Evolutionary conservation across 495 filamentous ascomycete genomes (phyloP).

Genomic region (Neurospora africana): DNA sequence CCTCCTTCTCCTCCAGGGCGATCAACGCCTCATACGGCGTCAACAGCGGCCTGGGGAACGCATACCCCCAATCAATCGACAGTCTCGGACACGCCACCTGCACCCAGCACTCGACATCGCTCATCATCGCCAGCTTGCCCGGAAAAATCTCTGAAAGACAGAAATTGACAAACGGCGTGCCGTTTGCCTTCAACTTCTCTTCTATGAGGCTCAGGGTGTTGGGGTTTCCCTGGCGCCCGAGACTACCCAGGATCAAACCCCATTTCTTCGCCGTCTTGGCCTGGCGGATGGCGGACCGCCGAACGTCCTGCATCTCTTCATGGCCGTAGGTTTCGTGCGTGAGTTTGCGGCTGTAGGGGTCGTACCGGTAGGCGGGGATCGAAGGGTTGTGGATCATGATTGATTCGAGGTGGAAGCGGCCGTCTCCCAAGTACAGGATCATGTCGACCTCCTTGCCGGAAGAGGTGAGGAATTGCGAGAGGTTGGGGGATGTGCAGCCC

Average conservation of each 20-base stretch:
- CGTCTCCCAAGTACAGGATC: slow-evolving; percentile 90
- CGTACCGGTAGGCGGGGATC: slow-evolving; percentile 89
- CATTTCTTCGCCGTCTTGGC: slow-evolving; percentile 74
- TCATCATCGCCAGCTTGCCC: slow-evolving; percentile 84
- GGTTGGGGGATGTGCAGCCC: slow-evolving; percentile 81
- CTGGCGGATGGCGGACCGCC: slow-evolving; percentile 61
- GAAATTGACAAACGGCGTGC: slow-evolving; percentile 70
- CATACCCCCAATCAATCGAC: slow-evolving; percentile 98
- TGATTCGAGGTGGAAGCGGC: slow-evolving; percentile 91
- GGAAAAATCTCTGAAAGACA: slow-evolving; percentile 92
- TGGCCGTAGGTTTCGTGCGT: slow-evolving; percentile 87
- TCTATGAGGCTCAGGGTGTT: slow-evolving; percentile 85
- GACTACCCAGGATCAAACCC: slow-evolving; percentile 86
- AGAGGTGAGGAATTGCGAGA: slow-evolving; percentile 31
- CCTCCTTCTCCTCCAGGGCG: slow-evolving; percentile 63
- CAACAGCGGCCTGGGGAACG: slow-evolving; percentile 76
- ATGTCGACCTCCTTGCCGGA: slow-evolving; percentile 50
- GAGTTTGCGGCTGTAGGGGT: slow-evolving; percentile 86
- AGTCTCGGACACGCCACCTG: slow-evolving; percentile 91
- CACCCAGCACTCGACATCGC: slow-evolving; percentile 92
- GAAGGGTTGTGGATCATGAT: slow-evolving; percentile 97
- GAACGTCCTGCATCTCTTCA: slow-evolving; percentile 73
- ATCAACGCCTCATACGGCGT: slow-evolving; percentile 94
- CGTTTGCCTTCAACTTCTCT: slow-evolving; percentile 51
- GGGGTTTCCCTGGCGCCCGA: slow-evolving; percentile 92